phyloP scores from a whole-genome alignment of 495 filamentous ascomycete species.

The Aspergillus cavernicola region DNA sequence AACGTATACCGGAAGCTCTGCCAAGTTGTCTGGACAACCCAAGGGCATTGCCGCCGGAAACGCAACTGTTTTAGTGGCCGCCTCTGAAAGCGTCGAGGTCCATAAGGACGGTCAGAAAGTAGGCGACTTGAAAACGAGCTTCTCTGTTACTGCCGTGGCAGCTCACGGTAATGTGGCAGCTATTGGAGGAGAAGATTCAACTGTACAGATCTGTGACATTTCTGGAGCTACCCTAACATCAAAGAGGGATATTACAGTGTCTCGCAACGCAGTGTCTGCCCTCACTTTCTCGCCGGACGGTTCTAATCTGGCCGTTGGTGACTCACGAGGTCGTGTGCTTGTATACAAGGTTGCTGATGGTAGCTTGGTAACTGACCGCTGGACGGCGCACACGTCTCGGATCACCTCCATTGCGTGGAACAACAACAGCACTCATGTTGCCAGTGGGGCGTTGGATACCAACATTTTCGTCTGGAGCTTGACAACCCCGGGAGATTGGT shows the following conservation, averaged over 20 bases:
- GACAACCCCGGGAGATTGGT: slow-evolving; percentile 71
- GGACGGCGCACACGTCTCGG: slow-evolving; percentile 88
- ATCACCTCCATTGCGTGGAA: slow-evolving; percentile 86
- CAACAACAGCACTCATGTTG: slow-evolving; percentile 65
- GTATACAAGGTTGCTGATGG: slow-evolving; percentile 58
- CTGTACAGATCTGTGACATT: slow-evolving; percentile 66
- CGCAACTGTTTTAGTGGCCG: slow-evolving; percentile 59
- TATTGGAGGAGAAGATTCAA: slow-evolving; percentile 68
- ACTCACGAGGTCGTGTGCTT: slow-evolving; percentile 78
- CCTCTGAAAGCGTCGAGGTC: slow-evolving; percentile 61
- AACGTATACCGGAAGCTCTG: slow-evolving; percentile 53
- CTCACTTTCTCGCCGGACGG: slow-evolving; percentile 78
- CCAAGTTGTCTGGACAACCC: slow-evolving; percentile 57
- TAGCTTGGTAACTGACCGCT: slow-evolving; percentile 57
- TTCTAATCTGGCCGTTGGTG: slow-evolving; percentile 71
- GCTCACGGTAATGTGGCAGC: slow-evolving; percentile 64
- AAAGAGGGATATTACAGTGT: slow-evolving; percentile 40
- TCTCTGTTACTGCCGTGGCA: slow-evolving; percentile 68
- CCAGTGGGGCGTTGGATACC: slow-evolving; percentile 82
- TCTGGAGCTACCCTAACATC: slow-evolving; percentile 44
- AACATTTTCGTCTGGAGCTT: slow-evolving; percentile 92
- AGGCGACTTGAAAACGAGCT: slow-evolving; percentile 57
- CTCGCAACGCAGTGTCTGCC: slow-evolving; percentile 41
- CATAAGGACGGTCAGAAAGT: slow-evolving; percentile 53
- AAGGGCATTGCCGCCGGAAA: slow-evolving; percentile 50